Base-by-base conservation (phyloP, 2,329 filamentous ascomycete genomes). In the Sporothrix globosa region DNA sequence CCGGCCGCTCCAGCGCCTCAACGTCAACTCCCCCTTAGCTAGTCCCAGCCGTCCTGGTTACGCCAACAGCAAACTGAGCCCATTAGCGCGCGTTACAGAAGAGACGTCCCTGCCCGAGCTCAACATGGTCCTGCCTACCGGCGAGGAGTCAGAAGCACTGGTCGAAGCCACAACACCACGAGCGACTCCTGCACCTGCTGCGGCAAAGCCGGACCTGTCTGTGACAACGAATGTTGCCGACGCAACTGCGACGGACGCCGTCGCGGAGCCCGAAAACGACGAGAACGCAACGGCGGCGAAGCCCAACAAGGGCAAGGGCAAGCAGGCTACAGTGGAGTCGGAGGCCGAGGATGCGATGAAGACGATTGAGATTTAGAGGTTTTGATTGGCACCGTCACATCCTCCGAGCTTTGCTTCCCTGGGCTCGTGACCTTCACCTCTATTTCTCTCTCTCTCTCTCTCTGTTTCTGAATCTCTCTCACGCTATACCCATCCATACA, bases 1-100 rank as follows among this genome's bases (percentile, higher is more conserved):
- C 70, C 85, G 92, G 63, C 90, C 90, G 50, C 86, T 92, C 77
- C 90, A 93, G 75, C 86, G 91, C 58, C 86, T 91, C 34, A 89
- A 84, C 74, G 87, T 85, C 71, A 88, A 88, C 67, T 89, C 89
- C 34, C 88, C 88, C 2, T 83, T 86, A 73, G 82, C 83, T 11
- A 91, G 88, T 74, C 89, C 90, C 24, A 91, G 88, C 77, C 83
- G 87, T 71, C 66, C 44, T 4, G 54, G 41, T 17, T 60, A 48
- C 30, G 9, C 46, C 72, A 87, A 88, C 73, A 87, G 87, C 74
- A 90, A 93, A 76, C 85, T 89, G 17, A 92, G 90, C 74, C 91
- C 91, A 19, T 82, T 95, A 70, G 90, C 91, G 66, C 85, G 90
- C 73, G 92, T 95, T 17, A 87, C 90, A 0, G 92, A 95, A 80